Base-by-base conservation (phyloP, 257 asterid genomes). In the Rehmannia glutinosa region DNA sequence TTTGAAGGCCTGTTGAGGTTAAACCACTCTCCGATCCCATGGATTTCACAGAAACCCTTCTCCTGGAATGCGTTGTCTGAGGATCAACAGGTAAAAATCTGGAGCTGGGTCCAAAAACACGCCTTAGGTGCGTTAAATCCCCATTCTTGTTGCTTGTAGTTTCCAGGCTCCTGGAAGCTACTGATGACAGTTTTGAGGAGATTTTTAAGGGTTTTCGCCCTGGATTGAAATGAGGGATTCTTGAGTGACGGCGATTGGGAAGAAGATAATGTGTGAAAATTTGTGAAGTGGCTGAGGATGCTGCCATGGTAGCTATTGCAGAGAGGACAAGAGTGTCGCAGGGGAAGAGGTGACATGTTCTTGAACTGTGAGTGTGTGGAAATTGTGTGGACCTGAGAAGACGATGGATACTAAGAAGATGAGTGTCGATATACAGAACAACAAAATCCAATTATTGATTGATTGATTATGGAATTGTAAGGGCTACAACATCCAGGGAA, bases 361-460 rank as follows among this genome's bases (percentile, higher is more conserved):
- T 52, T 68, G 73, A 68, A 49, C 11, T 21, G 59, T 16, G n/a
- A n/a, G 53, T 13, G 75, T 32, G 68, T 9, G 79, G 64, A 65
- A 72, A 62, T 81, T 83, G 91, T 84, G 95, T 88, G 97, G 97
- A 86, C 82, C 64, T 72, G 64, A 78, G 68, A 59, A 68, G 63
- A 65, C 49, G 59, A 62, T 49, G 23, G n/a, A n/a, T n/a, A n/a
- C n/a, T n/a, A n/a, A n/a, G n/a, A n/a, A 49, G 79, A 69, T 78
- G 68, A 72, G 62, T 41, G 39, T 62, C 23, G 23, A 24, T 54
- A 39, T 7, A 8, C n/a, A 6, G n/a, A n/a, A n/a, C n/a, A n/a
- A n/a, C n/a, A n/a, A n/a, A 12, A 54, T 28, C 28, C 56, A 35
- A 25, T 45, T 24, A n/a, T 45, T 42, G 38, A 19, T 49, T 1